phyloP scores from a whole-genome alignment of 345 rosid species.

The Angophora floribunda region DNA sequence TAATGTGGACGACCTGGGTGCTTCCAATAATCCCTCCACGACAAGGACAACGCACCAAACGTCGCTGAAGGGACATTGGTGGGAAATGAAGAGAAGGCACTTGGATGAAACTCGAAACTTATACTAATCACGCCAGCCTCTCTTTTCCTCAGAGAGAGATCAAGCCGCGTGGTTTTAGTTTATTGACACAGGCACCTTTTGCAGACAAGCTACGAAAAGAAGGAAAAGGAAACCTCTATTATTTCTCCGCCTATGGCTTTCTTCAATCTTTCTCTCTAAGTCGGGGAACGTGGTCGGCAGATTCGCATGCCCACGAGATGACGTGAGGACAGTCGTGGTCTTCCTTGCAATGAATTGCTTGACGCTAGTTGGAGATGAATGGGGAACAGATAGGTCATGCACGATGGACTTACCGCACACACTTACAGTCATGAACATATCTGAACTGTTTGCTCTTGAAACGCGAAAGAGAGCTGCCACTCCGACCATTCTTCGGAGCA shows the following conservation, averaged over 20 bases:
- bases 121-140: not conserved
- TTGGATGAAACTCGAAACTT: not conserved
- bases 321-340: not conserved
- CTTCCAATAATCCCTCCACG: slow-evolving; percentile 25
- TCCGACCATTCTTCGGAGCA: not conserved
- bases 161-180: not conserved
- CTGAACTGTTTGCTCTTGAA: not conserved
- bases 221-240: not conserved
- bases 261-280: not conserved
- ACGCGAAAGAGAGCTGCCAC: not conserved
- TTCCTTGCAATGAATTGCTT: not conserved
- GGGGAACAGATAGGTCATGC: not conserved
- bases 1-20: slow-evolving; percentile 20
- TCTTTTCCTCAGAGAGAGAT: not conserved
- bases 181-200: not conserved
- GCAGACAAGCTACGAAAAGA: not conserved
- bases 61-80: slow-evolving; percentile 24
- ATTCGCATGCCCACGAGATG: not conserved
- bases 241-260: not conserved
- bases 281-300: not conserved
- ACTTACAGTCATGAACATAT: not conserved
- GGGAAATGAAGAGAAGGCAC: slow-evolving; percentile 34
- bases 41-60: slow-evolving; percentile 42
- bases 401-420: not conserved
- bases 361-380: not conserved